These are phyloP conservation scores for Pyrenophora graminea DNA, from an alignment of 2,329 filamentous ascomycete genomes.

Conservation along the genomic window DNA sequence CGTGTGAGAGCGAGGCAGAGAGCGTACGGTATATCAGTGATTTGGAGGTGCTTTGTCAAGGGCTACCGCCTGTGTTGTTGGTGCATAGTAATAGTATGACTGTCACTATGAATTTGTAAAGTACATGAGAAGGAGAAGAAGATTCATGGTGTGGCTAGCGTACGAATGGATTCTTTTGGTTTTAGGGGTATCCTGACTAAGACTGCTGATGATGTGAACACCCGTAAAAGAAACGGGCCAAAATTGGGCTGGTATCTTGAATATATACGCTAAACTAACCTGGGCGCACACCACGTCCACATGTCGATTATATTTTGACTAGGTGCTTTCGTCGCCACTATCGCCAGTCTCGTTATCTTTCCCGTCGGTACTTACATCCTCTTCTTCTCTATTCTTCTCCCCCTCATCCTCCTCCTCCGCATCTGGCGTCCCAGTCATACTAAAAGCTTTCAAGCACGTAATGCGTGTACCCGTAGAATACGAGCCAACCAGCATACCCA, in stretches of 20 bases:
- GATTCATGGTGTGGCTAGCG: background rate
- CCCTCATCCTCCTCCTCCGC: conserved; percentile 32
- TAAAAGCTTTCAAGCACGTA: conserved; percentile 83
- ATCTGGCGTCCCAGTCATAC: conserved; percentile 66
- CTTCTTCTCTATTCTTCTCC: conserved; percentile 23
- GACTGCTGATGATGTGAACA: too few relatives aligned
- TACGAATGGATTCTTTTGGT: background rate
- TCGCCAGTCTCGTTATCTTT: conserved; percentile 24
- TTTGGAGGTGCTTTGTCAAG: conserved; percentile 76
- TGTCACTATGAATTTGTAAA: conserved; percentile 73
- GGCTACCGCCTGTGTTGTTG: conserved; percentile 74
- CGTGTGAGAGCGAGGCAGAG: conserved; percentile 69
- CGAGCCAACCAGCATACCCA: conserved; percentile 72
- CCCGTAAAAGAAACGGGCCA: too few relatives aligned
- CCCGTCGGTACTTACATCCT: too few relatives aligned
- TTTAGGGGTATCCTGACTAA: background rate
- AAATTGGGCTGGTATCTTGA: too few relatives aligned
- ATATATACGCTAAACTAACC: background rate
- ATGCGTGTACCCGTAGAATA: conserved; percentile 88
- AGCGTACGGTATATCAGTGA: conserved; percentile 77
- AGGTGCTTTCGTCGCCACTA: conserved; percentile 30
- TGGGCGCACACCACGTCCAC: background rate
- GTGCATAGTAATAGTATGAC: conserved; percentile 91
- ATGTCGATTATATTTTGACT: conserved; percentile 11
- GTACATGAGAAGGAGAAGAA: background rate